Conservation (phyloP, 1,139 yeast genomes). For the Sugiyamaella grinbergsii region DNA sequence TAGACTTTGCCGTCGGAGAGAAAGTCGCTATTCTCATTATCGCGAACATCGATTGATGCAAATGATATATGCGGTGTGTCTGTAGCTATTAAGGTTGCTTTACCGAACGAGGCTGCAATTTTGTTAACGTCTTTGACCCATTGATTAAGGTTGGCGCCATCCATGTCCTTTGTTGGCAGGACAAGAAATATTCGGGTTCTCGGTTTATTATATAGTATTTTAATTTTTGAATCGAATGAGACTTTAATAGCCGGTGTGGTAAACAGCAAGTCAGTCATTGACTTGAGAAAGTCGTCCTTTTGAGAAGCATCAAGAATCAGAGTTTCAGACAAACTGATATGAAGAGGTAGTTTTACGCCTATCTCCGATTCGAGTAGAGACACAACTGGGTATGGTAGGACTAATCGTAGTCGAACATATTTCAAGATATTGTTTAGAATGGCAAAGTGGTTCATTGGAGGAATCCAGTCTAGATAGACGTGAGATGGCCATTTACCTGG, state of each 20-base stretch:
- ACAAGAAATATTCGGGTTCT: conserved; percentile 15
- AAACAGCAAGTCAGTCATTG: background rate
- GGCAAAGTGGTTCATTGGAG: conserved; percentile 17
- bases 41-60: conserved; percentile 28
- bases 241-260: conserved; percentile 8
- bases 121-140: conserved; percentile 22
- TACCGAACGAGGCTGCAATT: conserved; percentile 19
- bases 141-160: background rate
- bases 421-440: conserved; percentile 11
- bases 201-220: conserved; percentile 16
- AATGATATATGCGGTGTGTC: conserved; percentile 33
- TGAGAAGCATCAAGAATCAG: conserved; percentile 35
- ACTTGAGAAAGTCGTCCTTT: conserved; percentile 28
- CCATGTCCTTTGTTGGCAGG: conserved; percentile 2
- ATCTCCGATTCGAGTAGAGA: conserved; percentile 33
- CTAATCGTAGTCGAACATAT: conserved; percentile 21
- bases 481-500: conserved; percentile 43
- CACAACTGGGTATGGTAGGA: conserved; percentile 24
- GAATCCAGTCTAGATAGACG: conserved; percentile 40
- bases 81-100: conserved; percentile 22
- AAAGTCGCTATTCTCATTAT: background rate
- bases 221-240: conserved; percentile 5
- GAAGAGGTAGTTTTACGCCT: conserved; percentile 39
- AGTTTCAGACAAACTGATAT: conserved; percentile 41
- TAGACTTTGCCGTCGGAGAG: background rate